These are phyloP conservation scores for Talaromyces marneffei DNA, from an alignment of 2,329 filamentous ascomycete species.

Conservation along the genomic window DNA sequence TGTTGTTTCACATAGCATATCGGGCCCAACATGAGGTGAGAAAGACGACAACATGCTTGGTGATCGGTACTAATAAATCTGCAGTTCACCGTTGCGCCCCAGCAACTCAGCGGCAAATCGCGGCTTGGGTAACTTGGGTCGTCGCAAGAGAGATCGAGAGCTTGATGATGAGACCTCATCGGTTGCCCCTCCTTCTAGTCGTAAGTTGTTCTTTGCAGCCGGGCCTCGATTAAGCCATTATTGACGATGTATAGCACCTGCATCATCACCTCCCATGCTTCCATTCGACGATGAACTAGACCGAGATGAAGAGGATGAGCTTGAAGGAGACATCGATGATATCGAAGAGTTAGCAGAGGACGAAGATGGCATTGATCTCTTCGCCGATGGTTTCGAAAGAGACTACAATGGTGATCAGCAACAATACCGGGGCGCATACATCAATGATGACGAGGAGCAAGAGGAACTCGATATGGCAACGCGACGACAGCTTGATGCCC, in stretches of 20 bases:
- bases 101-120: slow-evolving; percentile 81
- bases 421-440: slow-evolving; percentile 53
- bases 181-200: slow-evolving; percentile 56
- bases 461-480: slow-evolving; percentile 55
- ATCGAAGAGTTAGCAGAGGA: slow-evolving; percentile 64
- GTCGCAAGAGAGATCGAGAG: slow-evolving; percentile 61
- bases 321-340: slow-evolving; percentile 60
- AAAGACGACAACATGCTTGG: neutral
- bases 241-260: slow-evolving; percentile 36
- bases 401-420: slow-evolving; percentile 50
- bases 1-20: neutral
- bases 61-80: neutral
- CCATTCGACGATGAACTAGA: slow-evolving; percentile 46
- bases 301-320: slow-evolving; percentile 51
- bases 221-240: neutral
- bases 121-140: slow-evolving; percentile 50
- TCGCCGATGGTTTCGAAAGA: slow-evolving; percentile 61
- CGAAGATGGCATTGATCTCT: slow-evolving; percentile 63
- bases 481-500: slow-evolving; percentile 56
- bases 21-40: slow-evolving; percentile 14
- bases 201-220: slow-evolving; percentile 41
- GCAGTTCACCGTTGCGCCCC: slow-evolving; percentile 73
- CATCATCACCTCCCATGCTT: slow-evolving; percentile 57
- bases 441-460: slow-evolving; percentile 61
- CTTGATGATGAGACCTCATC: slow-evolving; percentile 58